Evolutionary conservation across 257 asterid genomes (phyloP).

Genomic region (Rubia yunnanensis): DNA sequence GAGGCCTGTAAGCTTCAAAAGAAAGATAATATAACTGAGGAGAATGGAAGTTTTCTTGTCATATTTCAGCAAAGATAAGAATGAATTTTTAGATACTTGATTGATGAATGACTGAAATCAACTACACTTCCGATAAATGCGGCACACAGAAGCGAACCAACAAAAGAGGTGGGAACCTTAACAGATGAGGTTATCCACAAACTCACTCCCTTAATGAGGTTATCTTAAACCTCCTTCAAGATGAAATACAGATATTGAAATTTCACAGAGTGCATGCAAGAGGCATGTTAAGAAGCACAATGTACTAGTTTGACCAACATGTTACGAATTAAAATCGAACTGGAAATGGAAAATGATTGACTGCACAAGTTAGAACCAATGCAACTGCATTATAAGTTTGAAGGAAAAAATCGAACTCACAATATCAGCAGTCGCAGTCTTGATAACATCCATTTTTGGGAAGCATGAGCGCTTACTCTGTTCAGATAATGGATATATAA

Average conservation of each 20-base stretch:
- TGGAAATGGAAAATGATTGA: not conserved
- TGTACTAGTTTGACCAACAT: not conserved
- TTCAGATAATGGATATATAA: conserved; percentile 17
- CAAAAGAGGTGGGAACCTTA: not conserved
- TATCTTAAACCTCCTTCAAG: conserved; percentile 3
- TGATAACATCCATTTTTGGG: conserved; percentile 82
- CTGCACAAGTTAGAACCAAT: not conserved
- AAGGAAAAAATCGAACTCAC: conserved; percentile 42
- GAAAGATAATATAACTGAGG: conserved; percentile 11
- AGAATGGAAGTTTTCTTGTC: not conserved
- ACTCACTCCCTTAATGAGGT: not conserved
- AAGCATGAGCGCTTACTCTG: conserved; percentile 88
- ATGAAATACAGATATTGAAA: not conserved
- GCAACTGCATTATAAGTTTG: not conserved
- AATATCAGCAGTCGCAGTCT: conserved; percentile 86
- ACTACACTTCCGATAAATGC: not conserved
- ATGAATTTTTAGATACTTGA: not conserved
- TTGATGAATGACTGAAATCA: not conserved
- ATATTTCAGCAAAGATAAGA: not conserved
- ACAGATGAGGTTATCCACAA: not conserved
- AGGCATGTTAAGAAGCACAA: not conserved
- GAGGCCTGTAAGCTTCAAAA: conserved; percentile 73
- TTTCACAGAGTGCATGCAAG: not conserved
- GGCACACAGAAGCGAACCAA: not conserved
- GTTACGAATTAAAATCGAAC: not conserved